phyloP scores from a whole-genome alignment of 345 rosid genomes.

The Aethionema arabicum region DNA sequence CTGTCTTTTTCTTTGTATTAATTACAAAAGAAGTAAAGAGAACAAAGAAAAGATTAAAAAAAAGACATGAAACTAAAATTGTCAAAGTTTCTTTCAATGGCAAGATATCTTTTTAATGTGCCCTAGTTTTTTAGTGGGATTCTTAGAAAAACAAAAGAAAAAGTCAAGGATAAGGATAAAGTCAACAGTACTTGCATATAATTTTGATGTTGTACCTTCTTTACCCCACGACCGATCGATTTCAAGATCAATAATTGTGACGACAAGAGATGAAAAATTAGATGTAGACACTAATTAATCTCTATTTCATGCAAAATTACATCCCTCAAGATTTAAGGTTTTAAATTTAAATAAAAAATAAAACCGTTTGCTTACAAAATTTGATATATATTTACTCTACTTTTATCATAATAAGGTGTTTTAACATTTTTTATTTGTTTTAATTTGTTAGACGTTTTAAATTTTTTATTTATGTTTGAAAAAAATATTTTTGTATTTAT shows the following conservation, averaged over 20 bases:
- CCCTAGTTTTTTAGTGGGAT: constrained; percentile 31
- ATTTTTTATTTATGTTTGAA: too few species aligned
- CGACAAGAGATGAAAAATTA: constrained; percentile 29
- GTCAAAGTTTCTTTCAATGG: constrained; percentile 29
- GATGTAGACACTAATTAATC: constrained; percentile 28
- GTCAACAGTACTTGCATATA: constrained; percentile 29
- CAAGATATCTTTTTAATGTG: constrained; percentile 24
- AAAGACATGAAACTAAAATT: constrained; percentile 25
- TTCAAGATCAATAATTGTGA: constrained; percentile 32
- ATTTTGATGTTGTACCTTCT: constrained; percentile 19
- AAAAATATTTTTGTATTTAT: too few species aligned
- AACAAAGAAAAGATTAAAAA: constrained; percentile 16
- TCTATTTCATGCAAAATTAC: not conserved
- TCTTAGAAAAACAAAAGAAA: constrained; percentile 23
- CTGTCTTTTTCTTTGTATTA: not conserved
- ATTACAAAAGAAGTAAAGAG: too few species aligned
- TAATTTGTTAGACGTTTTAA: too few species aligned
- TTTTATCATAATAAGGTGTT: too few species aligned
- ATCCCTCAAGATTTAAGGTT: too few species aligned
- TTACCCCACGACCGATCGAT: constrained; percentile 15
- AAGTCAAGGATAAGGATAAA: constrained; percentile 35
- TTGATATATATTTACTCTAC: too few species aligned
- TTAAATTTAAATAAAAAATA: too few species aligned
- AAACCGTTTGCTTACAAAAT: too few species aligned
- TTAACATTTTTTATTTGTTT: too few species aligned